Percentiles rank a stretch among this genome's conserved stretches.
Conservation (phyloP, 2,329 filamentous ascomycete genomes). For the Aureobasidium zeae region DNA sequence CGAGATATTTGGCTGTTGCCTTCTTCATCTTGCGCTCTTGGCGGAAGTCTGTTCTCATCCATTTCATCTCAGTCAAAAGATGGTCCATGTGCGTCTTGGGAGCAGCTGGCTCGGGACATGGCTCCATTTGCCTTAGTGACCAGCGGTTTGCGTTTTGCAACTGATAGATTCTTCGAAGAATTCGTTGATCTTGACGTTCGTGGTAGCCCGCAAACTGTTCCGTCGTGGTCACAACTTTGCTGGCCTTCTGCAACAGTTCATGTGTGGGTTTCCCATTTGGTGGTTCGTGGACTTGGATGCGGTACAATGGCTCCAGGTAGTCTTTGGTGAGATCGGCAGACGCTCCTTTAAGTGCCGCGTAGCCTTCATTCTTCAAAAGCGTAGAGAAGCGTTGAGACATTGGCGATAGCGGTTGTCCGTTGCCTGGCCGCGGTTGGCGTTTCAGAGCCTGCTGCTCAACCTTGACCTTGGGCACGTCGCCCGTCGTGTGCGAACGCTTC, state of each 20-base stretch:
- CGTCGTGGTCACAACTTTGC: constrained; percentile 80
- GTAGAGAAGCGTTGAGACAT: not conserved
- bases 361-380: constrained; percentile 27
- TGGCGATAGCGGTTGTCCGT: not conserved
- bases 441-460: not conserved
- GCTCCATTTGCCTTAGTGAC: constrained; percentile 82
- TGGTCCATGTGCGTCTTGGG: constrained; percentile 77
- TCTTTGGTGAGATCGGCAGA: constrained; percentile 43
- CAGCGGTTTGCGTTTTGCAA: constrained; percentile 86
- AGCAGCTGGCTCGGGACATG: constrained; percentile 69
- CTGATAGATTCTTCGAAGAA: constrained; percentile 78
- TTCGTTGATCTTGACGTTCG: constrained; percentile 79
- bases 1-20: constrained; percentile 68
- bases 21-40: constrained; percentile 94
- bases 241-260: constrained; percentile 68
- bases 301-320: constrained; percentile 55
- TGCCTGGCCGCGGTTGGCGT: not conserved
- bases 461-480: constrained; percentile 2
- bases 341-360: constrained; percentile 37
- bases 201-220: constrained; percentile 76
- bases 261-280: constrained; percentile 50
- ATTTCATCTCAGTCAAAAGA: constrained; percentile 83
- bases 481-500: constrained; percentile 1
- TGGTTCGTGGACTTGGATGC: constrained; percentile 47
- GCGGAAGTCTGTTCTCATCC: constrained; percentile 94